Base-by-base conservation (phyloP, 768 basidiomycete species). In the Sarcomyxa edulis region DNA sequence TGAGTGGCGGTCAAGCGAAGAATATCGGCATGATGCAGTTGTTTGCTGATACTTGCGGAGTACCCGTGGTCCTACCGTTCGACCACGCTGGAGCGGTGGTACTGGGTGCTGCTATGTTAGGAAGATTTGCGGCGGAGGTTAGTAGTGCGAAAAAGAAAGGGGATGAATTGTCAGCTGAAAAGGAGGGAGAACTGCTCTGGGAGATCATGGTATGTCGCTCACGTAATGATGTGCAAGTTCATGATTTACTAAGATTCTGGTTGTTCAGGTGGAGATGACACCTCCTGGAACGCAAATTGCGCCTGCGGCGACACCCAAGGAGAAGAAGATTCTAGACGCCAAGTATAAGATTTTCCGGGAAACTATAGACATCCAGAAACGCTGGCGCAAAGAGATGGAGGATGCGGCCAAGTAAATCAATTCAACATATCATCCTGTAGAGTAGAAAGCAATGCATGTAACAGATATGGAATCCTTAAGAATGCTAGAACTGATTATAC, bases 341-440 rank as follows among this genome's bases (percentile, higher is more conserved):
- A 99, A 99, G 66, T 98, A 96, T 62, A 81, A 76, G 57, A 93
- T 97, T 52, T 98, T 97, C 67, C 62, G 76, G 40, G 93, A 97
- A 58, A 73, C 67, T 14, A 90, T 96, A 32, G 85, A 90, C 11
- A 81, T 91, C 28, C 96, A 99, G 68, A 78, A 77, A 54, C 69
- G 79, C 42, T 97, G 93, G 95, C 74, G 89, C 45, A 64, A 66
- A 47, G 72, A 87, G 54, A 84, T 96, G 53, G 81, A 85, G 43
- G 72, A 74, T 33, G 80, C 82, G 14, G 42, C 43, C 22, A 22
- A 15, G n/a, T 41, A 21, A 28, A 35, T 16, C n/a, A n/a, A n/a
- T n/a, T n/a, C n/a, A n/a, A n/a, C n/a, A n/a, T n/a, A n/a, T n/a
- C n/a, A n/a, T n/a, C n/a, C n/a, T n/a, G n/a, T n/a, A n/a, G n/a